Evolutionary conservation across 257 asterid species (phyloP).

Genomic region (Solanum etuberosum): DNA sequence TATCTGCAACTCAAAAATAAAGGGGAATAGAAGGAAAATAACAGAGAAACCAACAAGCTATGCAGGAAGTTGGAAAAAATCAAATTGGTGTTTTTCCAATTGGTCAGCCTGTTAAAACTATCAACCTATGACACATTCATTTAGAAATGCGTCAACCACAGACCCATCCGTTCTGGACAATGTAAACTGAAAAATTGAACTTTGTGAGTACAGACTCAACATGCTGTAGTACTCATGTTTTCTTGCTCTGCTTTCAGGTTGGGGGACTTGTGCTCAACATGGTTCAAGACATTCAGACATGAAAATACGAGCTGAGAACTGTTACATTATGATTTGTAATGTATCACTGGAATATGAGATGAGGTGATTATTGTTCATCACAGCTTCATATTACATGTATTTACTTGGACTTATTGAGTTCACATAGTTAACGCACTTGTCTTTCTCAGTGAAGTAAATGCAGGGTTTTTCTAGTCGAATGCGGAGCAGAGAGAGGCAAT

Average conservation of each 20-base stretch:
- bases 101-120: not conserved
- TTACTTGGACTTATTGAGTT: not conserved
- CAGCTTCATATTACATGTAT: not conserved
- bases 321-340: conserved; percentile 73
- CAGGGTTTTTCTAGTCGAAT: conserved; percentile 92
- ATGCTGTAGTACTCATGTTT: not conserved
- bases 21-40: not conserved
- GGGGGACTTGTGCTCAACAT: conserved; percentile 99
- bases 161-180: not conserved
- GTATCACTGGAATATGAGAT: conserved; percentile 94
- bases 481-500: conserved; percentile 97
- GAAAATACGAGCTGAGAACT: conserved; percentile 94
- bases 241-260: conserved; percentile 36
- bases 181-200: not conserved
- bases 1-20: not conserved
- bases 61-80: not conserved
- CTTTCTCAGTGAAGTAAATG: conserved; percentile 75
- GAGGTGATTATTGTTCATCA: conserved; percentile 38
- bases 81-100: not conserved
- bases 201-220: not conserved
- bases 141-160: not conserved
- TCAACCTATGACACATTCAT: not conserved
- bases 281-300: conserved; percentile 99
- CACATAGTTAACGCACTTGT: conserved; percentile 9
- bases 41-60: not conserved